Evolutionary conservation across 768 basidiomycete genomes (phyloP), one percentile per base, ranked within the genome.

Genomic region (Gloeostereum incarnatum): DNA sequence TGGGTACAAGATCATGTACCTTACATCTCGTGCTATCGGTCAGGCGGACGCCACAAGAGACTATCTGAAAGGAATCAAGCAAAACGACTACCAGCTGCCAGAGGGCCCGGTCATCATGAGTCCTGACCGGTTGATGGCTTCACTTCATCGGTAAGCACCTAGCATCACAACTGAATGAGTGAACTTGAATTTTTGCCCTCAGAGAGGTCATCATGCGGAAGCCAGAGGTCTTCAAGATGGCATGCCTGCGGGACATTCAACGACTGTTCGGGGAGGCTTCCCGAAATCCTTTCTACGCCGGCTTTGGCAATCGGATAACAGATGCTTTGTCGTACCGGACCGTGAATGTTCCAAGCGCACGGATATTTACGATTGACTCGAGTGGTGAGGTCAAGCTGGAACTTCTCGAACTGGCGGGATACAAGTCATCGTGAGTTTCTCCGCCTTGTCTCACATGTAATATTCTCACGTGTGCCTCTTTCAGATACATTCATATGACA

Each of bases 211-310:
- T 99, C 52, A 87, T 98, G 84, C 82, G 93, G 25, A 97, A 98
- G 58, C 96, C 96, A 0, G 96, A 99, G 54, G 75, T 98, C n/a
- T 99, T 99, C 74, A 99, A 99, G 65, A 99, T 99, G 96, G 92
- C 94, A 2, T 97, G 93, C 61, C 62, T 98, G 42, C 74, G 92
- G 30, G 96, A 98, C 60, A 94, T 98, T 38, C 88, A 88, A 47
- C 69, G 91, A 16, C 58, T 98, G 5, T 99, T 97, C 52, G 86
- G 86, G 4, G 75, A 80, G 25, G 67, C 67, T 20, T 60, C 66
- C 22, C 68, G 73, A 45, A 82, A 75, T 46, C 84, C 92, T 0
- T 99, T 98, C 63, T 98, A 93, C 53, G 89, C 91, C 26, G 96
- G 96, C 2, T 99, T 99, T 55, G 96, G 96, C 5, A 99, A 99